Evolutionary conservation across 441 rosid genomes (phyloP), one percentile per base, ranked within the genome.

Genomic region (Populus tomentosa): DNA sequence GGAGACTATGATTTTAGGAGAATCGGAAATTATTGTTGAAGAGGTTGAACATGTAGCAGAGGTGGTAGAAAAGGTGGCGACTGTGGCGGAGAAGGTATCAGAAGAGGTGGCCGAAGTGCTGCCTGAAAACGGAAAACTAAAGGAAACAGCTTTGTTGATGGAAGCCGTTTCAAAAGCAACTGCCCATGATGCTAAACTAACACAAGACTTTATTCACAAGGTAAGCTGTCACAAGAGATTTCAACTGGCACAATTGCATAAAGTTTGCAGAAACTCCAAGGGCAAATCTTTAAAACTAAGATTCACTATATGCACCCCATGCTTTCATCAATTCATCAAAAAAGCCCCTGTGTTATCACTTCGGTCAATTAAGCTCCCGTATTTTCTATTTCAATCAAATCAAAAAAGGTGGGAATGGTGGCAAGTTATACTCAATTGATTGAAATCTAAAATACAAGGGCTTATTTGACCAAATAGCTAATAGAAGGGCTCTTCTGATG

Each of bases 11-110:
- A 40, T 7, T 72, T 20, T 50, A 90, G 97, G 82, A 28, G 90
- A 88, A 78, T 88, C 87, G 7, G 94, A 89, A 59, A 70, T 82
- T 71, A 88, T 76, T 5, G 78, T 85, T 0, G 88, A 85, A 65
- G 87, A 72, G 68, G 87, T 79, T 32, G 95, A 91, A 73, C 81
- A 69, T 20, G 88, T 82, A 67, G 92, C 96, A 4, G 92, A 87
- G 76, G 89, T 83, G 73, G 89, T 88, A 42, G 95, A 92, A 80
- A 86, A 90, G 85, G 93, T 86, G 30, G 94, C 97, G 1, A 77
- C 74, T 0, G 80, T 64, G 36, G 89, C 86, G 0, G 96, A 90
- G 77, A 79, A 88, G 69, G 73, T 87, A 59, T 86, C 93, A 2
- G 83, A 82, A 10, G 85, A 87, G 10, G 79, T 84, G 77, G 92